Conservation (phyloP, 2,329 filamentous ascomycete species). For the Stemphylium vesicarium region DNA sequence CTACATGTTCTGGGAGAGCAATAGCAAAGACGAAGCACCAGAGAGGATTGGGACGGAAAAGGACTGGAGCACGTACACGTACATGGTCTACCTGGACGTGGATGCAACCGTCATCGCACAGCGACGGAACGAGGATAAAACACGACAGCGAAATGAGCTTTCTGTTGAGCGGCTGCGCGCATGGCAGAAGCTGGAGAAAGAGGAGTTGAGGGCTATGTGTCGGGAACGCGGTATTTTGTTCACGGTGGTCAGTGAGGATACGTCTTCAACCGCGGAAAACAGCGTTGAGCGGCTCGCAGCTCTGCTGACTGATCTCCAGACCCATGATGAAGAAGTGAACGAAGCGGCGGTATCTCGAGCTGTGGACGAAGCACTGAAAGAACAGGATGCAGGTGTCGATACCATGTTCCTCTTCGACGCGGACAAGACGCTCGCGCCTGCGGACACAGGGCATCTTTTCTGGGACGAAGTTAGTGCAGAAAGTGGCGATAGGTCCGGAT, state of each 20-base stretch:
- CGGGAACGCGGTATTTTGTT: slow-evolving; percentile 56
- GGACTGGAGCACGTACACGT: slow-evolving; percentile 59
- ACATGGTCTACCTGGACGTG: slow-evolving; percentile 63
- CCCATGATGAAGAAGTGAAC: slow-evolving; percentile 52
- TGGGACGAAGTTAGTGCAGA: slow-evolving; percentile 44
- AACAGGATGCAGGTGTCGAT: slow-evolving; percentile 1
- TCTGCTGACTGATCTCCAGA: slow-evolving; percentile 49
- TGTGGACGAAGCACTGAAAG: slow-evolving; percentile 35
- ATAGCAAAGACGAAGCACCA: slow-evolving; percentile 13
- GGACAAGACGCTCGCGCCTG: slow-evolving; percentile 61
- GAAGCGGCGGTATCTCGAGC: neutral
- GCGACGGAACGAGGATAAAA: slow-evolving; percentile 48
- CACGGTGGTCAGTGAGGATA: slow-evolving; percentile 10
- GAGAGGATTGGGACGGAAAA: slow-evolving; percentile 48
- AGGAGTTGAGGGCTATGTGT: neutral
- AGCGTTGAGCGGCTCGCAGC: slow-evolving; percentile 10
- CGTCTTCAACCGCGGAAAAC: neutral
- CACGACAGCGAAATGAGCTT: slow-evolving; percentile 22
- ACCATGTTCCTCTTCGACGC: slow-evolving; percentile 62
- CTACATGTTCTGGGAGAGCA: slow-evolving; percentile 59
- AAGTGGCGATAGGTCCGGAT: no score
- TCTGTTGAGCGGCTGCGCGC: neutral
- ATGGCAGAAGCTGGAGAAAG: slow-evolving; percentile 6
- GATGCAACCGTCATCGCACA: slow-evolving; percentile 45
- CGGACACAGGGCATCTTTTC: slow-evolving; percentile 61